phyloP scores from a whole-genome alignment of 495 filamentous ascomycete species.

The Penicillium pancosmium region DNA sequence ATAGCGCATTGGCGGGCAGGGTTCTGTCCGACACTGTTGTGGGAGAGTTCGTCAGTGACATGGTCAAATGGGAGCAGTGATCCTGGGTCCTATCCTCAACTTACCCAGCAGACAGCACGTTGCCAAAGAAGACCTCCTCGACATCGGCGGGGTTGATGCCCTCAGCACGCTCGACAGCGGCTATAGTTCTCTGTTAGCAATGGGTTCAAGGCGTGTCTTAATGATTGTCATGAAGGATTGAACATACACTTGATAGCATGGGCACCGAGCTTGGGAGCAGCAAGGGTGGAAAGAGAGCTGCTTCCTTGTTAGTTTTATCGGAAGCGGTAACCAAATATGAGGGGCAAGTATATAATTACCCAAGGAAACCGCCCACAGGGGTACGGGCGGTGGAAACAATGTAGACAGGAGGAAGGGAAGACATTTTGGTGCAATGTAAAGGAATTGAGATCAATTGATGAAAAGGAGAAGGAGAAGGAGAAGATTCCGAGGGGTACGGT shows the following conservation, averaged over 20 bases:
- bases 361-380: slow-evolving; percentile 89
- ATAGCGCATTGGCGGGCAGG: slow-evolving; percentile 93
- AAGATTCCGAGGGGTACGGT: slow-evolving; percentile 13
- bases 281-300: slow-evolving; percentile 83
- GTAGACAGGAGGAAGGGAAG: slow-evolving; percentile 80
- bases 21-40: slow-evolving; percentile 85
- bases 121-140: slow-evolving; percentile 96
- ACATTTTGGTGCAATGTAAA: slow-evolving; percentile 27
- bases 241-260: slow-evolving; percentile 85
- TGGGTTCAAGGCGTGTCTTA: slow-evolving; percentile 6
- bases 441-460: not conserved
- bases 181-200: slow-evolving; percentile 44
- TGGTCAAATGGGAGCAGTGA: not conserved
- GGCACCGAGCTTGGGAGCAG: slow-evolving; percentile 82
- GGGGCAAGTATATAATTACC: slow-evolving; percentile 53
- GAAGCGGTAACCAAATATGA: no score
- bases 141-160: slow-evolving; percentile 83
- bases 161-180: slow-evolving; percentile 82
- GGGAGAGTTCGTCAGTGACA: slow-evolving; percentile 9
- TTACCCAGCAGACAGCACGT: slow-evolving; percentile 95
- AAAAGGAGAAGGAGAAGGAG: slow-evolving; percentile 9
- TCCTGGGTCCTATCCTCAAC: slow-evolving; percentile 20
- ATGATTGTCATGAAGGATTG: not conserved
- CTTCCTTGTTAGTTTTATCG: not conserved
- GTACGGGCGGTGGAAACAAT: slow-evolving; percentile 92